Percentiles rank a stretch among this genome's conserved stretches.
phyloP scores from a whole-genome alignment of 257 asterid species.

The Lantana camara region DNA sequence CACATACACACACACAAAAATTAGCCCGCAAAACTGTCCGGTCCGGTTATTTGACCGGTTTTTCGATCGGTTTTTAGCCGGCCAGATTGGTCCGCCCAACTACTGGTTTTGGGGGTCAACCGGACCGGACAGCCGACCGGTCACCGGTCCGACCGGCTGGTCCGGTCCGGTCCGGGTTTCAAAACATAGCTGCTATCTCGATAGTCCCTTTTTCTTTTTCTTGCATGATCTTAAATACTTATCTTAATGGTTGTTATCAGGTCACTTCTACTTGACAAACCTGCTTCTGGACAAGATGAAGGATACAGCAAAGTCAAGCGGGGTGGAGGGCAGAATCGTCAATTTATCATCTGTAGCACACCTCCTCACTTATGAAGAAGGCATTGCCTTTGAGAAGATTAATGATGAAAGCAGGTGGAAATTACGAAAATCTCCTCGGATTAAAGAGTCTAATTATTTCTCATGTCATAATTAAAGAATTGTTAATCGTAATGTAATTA shows the following conservation, averaged over 20 bases:
- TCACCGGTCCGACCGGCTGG: too few species aligned
- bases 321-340: conserved; percentile 82
- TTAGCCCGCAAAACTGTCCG: too few species aligned
- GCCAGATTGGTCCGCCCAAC: too few species aligned
- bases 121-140: too few species aligned
- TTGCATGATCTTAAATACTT: background rate
- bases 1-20: too few species aligned
- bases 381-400: conserved; percentile 62
- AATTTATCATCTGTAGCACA: conserved; percentile 87
- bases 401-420: conserved; percentile 61
- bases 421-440: background rate
- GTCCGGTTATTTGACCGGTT: too few species aligned
- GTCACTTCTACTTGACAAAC: conserved; percentile 92
- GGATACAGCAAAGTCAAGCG: conserved; percentile 63
- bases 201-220: too few species aligned
- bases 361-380: conserved; percentile 49
- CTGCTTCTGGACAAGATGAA: conserved; percentile 91
- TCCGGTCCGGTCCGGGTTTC: too few species aligned
- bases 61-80: too few species aligned
- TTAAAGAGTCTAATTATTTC: background rate
- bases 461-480: background rate
- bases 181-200: too few species aligned
- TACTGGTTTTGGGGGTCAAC: too few species aligned
- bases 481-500: too few species aligned
- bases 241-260: conserved; percentile 34